Percentiles rank a stretch among this genome's conserved stretches.
These are phyloP conservation scores for Lathyrus oleraceus DNA, from an alignment of 306 rosid genomes.

Conservation along the genomic window DNA sequence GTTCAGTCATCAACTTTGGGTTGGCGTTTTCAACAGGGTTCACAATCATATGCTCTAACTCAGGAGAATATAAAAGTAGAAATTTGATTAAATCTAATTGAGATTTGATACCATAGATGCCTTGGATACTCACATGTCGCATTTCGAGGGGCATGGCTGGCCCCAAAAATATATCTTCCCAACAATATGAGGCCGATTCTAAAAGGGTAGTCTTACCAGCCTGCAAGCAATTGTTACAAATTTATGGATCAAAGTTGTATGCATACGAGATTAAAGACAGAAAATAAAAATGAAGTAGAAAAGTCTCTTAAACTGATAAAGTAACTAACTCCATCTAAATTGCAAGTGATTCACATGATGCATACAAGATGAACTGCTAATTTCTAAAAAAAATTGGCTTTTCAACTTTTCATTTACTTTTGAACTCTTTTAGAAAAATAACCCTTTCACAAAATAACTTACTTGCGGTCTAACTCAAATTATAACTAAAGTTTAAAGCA, in stretches of 20 bases:
- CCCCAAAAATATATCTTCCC: constrained; percentile 37
- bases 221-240: constrained; percentile 34
- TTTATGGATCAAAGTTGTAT: not conserved
- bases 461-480: too few species aligned
- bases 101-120: constrained; percentile 39
- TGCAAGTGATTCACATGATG: not conserved
- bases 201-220: constrained; percentile 17
- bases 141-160: constrained; percentile 34
- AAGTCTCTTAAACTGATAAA: not conserved
- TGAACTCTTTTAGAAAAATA: too few species aligned
- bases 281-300: not conserved
- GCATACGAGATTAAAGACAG: not conserved
- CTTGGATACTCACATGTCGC: constrained; percentile 42
- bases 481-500: too few species aligned
- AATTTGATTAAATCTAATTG: constrained; percentile 37
- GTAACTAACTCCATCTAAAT: not conserved
- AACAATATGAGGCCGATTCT: not conserved
- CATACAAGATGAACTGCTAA: too few species aligned
- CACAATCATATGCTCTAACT: constrained; percentile 54
- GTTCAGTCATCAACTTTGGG: constrained; percentile 42
- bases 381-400: too few species aligned
- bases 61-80: constrained; percentile 44
- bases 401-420: too few species aligned
- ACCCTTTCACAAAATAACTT: too few species aligned
- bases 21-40: constrained; percentile 37